Conservation (phyloP, 2,329 filamentous ascomycete species). For the Penicillium sp. region DNA sequence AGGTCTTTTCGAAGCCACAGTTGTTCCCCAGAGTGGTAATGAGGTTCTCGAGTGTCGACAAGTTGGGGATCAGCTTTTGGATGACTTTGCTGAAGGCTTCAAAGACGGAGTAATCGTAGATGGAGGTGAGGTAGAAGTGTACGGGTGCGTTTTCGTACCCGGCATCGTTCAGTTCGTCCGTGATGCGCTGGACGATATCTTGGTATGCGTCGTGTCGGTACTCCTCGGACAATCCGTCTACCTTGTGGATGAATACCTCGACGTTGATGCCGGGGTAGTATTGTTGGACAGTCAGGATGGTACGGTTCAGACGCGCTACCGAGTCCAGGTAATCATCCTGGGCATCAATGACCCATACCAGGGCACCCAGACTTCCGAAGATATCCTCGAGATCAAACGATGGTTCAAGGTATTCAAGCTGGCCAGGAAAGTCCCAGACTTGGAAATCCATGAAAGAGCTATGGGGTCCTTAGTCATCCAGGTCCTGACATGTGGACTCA, state of each 20-base stretch:
- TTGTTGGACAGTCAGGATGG: constrained; percentile 85
- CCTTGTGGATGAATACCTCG: constrained; percentile 98
- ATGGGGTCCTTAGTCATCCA: background rate
- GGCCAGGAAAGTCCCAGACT: constrained; percentile 95
- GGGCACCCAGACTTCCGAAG: constrained; percentile 88
- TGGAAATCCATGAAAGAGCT: constrained; percentile 99
- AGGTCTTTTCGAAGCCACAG: constrained; percentile 95
- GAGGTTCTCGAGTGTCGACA: constrained; percentile 89
- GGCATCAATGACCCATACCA: constrained; percentile 98
- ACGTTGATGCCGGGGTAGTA: constrained; percentile 93
- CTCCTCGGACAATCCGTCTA: constrained; percentile 95
- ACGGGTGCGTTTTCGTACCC: constrained; percentile 93
- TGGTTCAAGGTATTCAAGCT: constrained; percentile 88
- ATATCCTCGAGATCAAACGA: constrained; percentile 90
- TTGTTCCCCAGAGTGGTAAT: constrained; percentile 92
- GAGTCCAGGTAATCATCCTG: constrained; percentile 97
- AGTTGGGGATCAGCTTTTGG: constrained; percentile 91
- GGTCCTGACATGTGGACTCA: background rate
- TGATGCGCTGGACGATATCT: constrained; percentile 93
- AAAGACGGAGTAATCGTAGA: constrained; percentile 98
- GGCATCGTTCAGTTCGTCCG: constrained; percentile 90
- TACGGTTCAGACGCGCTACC: constrained; percentile 80
- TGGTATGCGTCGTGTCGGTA: constrained; percentile 95
- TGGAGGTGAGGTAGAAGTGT: constrained; percentile 93
- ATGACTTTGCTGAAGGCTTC: constrained; percentile 98